phyloP scores from a whole-genome alignment of 495 filamentous ascomycete species.

The Gamarada debralockiae region DNA sequence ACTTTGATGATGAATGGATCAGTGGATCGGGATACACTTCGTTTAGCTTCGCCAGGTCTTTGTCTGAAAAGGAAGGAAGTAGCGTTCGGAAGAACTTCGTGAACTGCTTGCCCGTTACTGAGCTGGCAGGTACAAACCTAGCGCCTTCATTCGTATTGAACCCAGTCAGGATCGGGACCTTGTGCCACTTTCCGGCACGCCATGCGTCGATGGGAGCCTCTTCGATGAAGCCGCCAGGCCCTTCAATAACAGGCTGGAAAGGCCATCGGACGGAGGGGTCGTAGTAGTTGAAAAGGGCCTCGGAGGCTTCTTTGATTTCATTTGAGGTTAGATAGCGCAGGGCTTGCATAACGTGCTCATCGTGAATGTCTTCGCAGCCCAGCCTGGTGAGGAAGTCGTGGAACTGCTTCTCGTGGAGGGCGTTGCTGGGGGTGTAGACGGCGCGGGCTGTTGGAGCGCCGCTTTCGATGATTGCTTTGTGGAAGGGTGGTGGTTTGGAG shows the following conservation, averaged over 20 bases:
- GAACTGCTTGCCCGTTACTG: slow-evolving; percentile 44
- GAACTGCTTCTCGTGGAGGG: slow-evolving; percentile 57
- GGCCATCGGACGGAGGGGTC: slow-evolving; percentile 56
- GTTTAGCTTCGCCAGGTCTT: slow-evolving; percentile 47
- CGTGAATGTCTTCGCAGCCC: slow-evolving; percentile 32
- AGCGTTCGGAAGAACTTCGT: slow-evolving; percentile 49
- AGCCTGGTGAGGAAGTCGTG: slow-evolving; percentile 49
- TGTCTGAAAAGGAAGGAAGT: slow-evolving; percentile 44
- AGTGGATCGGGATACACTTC: slow-evolving; percentile 55
- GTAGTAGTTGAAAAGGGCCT: slow-evolving; percentile 48
- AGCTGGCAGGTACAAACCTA: slow-evolving; percentile 47
- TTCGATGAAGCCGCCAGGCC: slow-evolving; percentile 45
- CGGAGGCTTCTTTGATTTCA: slow-evolving; percentile 44
- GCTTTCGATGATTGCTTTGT: slow-evolving; percentile 61
- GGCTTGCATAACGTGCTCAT: slow-evolving; percentile 43
- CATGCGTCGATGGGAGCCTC: slow-evolving; percentile 54
- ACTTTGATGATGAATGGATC: slow-evolving; percentile 27
- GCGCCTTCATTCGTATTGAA: slow-evolving; percentile 65
- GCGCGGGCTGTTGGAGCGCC: slow-evolving; percentile 59
- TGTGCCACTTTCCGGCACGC: slow-evolving; percentile 45
- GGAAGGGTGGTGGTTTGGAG: slow-evolving; percentile 42
- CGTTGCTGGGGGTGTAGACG: slow-evolving; percentile 49
- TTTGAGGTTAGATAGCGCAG: slow-evolving; percentile 45
- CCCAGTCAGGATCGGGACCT: slow-evolving; percentile 60
- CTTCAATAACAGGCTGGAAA: slow-evolving; percentile 66